Evolutionary conservation across 2,329 filamentous ascomycete genomes (phyloP), one percentile per base, ranked within the genome.

Genomic region (Alternaria triticimaculans): DNA sequence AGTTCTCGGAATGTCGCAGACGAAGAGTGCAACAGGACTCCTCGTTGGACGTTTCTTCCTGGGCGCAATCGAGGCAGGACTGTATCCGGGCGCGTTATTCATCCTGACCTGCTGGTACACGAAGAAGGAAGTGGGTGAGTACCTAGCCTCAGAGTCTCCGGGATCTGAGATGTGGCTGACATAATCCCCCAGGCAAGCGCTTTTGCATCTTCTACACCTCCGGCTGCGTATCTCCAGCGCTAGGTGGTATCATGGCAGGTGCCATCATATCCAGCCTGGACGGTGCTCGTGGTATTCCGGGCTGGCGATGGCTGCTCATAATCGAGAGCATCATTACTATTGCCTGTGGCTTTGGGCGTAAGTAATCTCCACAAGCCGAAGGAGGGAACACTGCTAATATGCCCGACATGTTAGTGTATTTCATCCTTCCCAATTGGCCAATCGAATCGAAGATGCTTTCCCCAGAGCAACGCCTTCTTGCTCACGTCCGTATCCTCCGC

Each of bases 131-230:
- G 37, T 41, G 3, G 37, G 37, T 41, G n/a, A 41, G 37, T 41
- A 41, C n/a, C 37, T 41, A 41, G 37, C 37, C n/a, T n/a, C 37
- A 18, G n/a, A 0, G 4, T 41, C n/a, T 41, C 6, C n/a, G 37
- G n/a, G 2, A 41, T 41, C n/a, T 18, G 37, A 41, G 0, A 18
- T 41, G 37, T 41, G 37, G n/a, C 37, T 41, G 1, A 41, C 37
- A 3, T 18, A 18, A 41, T 41, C 14, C 20, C 4, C 37, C n/a
- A 63, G 60, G 60, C 45, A 63, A 63, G 28, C 56, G 60, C 14
- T 63, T 59, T 44, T 55, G 45, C 23, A 44, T 63, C 30, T 63
- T 60, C 25, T 60, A 53, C 28, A 60, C 60, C 8, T 58, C 60
- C 9, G 33, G 58, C 10, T 63, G 60, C 25, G 44, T 63, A 5